A percentile compares a stretch with the other conserved stretches of the same genome.
phyloP scores from a whole-genome alignment of 108 stramenopile species.

The Skeletonema tropicum region DNA sequence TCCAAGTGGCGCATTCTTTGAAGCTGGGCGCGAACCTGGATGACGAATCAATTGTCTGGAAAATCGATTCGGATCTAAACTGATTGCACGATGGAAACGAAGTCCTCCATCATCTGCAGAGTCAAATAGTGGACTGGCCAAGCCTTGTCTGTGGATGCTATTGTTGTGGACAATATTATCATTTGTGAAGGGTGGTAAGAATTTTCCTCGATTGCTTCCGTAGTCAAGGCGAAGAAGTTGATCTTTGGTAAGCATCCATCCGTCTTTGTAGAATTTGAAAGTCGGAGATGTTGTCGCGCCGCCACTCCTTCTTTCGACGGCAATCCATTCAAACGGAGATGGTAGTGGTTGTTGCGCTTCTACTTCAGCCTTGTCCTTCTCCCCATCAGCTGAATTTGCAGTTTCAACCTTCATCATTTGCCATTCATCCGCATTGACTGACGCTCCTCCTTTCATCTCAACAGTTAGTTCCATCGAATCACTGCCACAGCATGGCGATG shows the following conservation, averaged over 20 bases:
- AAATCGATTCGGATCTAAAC: not conserved
- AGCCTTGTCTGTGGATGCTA: not conserved
- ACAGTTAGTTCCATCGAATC: not conserved
- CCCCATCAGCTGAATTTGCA: not conserved
- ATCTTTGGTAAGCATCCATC: conserved; percentile 12
- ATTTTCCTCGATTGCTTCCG: conserved; percentile 6
- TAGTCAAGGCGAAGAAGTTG: conserved; percentile 8
- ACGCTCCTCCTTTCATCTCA: not conserved
- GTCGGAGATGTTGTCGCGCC: not conserved
- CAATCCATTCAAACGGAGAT: not conserved
- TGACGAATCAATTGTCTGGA: conserved; percentile 4
- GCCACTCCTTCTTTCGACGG: not conserved
- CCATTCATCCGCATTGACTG: not conserved
- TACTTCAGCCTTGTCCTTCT: not conserved
- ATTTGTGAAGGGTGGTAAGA: conserved; percentile 5
- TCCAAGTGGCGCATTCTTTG: not conserved
- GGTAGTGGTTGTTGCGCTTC: not conserved
- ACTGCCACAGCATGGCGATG: not conserved
- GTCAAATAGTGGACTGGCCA: conserved; percentile 11
- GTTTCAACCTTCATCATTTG: not conserved
- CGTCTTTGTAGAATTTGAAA: conserved; percentile 6
- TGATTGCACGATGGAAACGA: not conserved
- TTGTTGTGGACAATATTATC: not conserved
- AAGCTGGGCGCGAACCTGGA: not conserved
- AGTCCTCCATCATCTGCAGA: not conserved